Evolutionary conservation across 306 rosid species (phyloP).

Genomic region (Sophora flavescens): DNA sequence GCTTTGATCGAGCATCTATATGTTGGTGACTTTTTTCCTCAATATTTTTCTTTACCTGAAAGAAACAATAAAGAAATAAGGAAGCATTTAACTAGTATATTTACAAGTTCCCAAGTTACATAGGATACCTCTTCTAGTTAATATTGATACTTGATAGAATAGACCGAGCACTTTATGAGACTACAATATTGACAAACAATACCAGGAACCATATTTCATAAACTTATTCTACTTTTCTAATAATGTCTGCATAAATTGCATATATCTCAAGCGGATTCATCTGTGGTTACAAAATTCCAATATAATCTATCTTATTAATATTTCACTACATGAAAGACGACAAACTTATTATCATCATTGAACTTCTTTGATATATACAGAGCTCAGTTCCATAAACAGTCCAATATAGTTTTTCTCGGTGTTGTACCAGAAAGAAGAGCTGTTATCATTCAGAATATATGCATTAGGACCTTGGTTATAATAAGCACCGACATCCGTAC

Average conservation of each 20-base stretch:
- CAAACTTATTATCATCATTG: background rate
- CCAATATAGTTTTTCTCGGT: background rate
- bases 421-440: background rate
- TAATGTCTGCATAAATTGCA: background rate
- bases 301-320: slow-evolving; percentile 5
- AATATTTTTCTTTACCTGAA: slow-evolving; percentile 71
- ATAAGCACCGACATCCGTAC: background rate
- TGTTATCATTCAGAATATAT: background rate
- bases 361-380: slow-evolving; percentile 1
- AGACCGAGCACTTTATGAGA: slow-evolving; percentile 21
- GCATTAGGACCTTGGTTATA: background rate
- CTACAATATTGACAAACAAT: background rate
- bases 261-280: slow-evolving; percentile 28
- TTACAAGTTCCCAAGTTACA: slow-evolving; percentile 21
- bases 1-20: slow-evolving; percentile 90
- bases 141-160: slow-evolving; percentile 14
- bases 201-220: slow-evolving; percentile 23
- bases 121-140: slow-evolving; percentile 19
- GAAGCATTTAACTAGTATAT: slow-evolving; percentile 27
- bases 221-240: slow-evolving; percentile 4
- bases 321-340: slow-evolving; percentile 22
- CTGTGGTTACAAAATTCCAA: background rate
- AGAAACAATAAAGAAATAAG: slow-evolving; percentile 26
- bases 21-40: slow-evolving; percentile 75
- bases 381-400: background rate